Base-by-base conservation (phyloP, 345 rosid species). In the Eucalyptus leucophloia region DNA sequence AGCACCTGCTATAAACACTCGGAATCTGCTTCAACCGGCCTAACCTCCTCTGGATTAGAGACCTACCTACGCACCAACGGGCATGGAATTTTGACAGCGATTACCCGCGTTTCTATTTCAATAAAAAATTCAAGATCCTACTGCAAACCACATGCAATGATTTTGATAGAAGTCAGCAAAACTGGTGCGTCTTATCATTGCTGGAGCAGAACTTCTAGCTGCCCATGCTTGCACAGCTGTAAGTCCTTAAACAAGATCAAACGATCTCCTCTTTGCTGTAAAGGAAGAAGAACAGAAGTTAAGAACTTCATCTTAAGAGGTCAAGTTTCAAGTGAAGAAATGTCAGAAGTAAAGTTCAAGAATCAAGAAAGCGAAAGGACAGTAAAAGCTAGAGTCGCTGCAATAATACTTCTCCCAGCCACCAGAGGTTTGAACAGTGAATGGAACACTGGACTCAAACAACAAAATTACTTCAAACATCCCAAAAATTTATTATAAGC, bases 181-280 rank as follows among this genome's bases (percentile, higher is more conserved):
- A 44, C 9, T 44, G 45, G 45, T 44, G 45, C 45, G 45, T 44
- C 45, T 44, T 44, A 8, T 44, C 45, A 44, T 44, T 44, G 45
- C 45, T 44, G 85, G 85, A 19, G 83, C 14, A 44, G 34, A 53
- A 53, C 54, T 51, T 51, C 87, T 17, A 2, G 37, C 47, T 88
- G 86, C 10, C 4, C 14, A 53, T n/a, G 72, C 87, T 32, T 45
- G 72, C 88, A 49, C 26, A 54, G 44, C 49, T 49, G 24, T 26
- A 67, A 67, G 37, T 86, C 53, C 65, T 89, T 86, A 90, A 50
- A 89, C 60, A 51, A 91, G 89, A 49, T 89, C 80, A 28, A 91
- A 49, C 2, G 88, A 85, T 67, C 72, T 85, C 62, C 86, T 89
- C 90, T 72, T 91, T 24, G 92, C 92, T 91, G 90, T 21, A 89